Conservation (phyloP, 768 basidiomycete species). For the Tylopilus plumbeoviolaceoides region DNA sequence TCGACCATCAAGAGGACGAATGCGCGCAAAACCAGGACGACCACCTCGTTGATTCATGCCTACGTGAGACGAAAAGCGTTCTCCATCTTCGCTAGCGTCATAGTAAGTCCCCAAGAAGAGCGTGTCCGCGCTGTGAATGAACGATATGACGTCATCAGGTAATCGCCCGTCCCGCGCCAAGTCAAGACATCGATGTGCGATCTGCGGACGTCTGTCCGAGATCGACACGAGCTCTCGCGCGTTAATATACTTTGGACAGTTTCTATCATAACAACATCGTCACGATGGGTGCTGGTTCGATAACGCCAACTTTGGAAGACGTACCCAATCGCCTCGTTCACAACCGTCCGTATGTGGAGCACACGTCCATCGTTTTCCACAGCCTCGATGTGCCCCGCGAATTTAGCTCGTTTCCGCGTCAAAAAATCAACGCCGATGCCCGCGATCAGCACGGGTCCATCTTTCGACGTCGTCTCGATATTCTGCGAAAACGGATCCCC, state of each 20-base stretch:
- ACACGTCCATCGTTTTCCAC: constrained; percentile 28
- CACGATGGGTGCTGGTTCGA: not conserved
- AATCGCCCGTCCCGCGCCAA: constrained; percentile 39
- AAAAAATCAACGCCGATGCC: constrained; percentile 61
- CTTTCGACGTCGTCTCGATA: constrained; percentile 5
- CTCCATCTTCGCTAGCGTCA: constrained; percentile 34
- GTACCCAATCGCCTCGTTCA: constrained; percentile 59
- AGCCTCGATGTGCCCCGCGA: constrained; percentile 47
- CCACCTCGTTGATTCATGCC: constrained; percentile 71
- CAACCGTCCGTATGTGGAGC: constrained; percentile 35
- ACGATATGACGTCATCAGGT: constrained; percentile 44
- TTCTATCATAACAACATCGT: constrained; percentile 33
- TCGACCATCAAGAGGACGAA: constrained; percentile 48
- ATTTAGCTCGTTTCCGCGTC: constrained; percentile 59
- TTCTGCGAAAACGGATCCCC: constrained; percentile 54
- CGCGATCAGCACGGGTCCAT: constrained; percentile 37
- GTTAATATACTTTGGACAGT: constrained; percentile 70
- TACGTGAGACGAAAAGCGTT: constrained; percentile 49
- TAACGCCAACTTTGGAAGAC: constrained; percentile 14
- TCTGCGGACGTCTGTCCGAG: constrained; percentile 34
- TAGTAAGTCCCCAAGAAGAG: constrained; percentile 58
- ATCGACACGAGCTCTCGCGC: constrained; percentile 48
- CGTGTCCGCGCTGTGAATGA: constrained; percentile 51
- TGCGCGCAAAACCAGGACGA: constrained; percentile 54
- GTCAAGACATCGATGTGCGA: constrained; percentile 34